A percentile compares a stretch with the other conserved stretches of the same genome.
Evolutionary conservation across 306 rosid species (phyloP).

Genomic region (Pterocarpus macrocarpus): DNA sequence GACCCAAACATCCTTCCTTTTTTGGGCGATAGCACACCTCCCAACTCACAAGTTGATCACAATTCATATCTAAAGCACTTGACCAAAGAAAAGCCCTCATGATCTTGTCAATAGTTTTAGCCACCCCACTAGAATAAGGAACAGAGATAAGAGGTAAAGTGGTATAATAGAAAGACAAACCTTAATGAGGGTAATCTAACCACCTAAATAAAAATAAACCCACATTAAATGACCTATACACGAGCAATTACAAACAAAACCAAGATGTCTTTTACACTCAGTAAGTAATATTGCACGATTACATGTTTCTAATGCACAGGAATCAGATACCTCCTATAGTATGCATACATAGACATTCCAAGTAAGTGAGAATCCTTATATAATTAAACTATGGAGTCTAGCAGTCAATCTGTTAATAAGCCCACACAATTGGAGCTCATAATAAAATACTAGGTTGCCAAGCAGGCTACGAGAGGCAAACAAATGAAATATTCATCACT

Average conservation of each 20-base stretch:
- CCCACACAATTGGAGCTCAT: slow-evolving; percentile 27
- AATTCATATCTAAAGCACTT: too few relatives aligned
- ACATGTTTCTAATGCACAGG: neutral
- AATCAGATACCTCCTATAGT: neutral
- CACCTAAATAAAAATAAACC: too few relatives aligned
- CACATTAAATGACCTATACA: neutral
- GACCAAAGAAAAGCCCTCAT: too few relatives aligned
- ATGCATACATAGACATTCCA: slow-evolving; percentile 18
- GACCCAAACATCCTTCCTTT: too few relatives aligned
- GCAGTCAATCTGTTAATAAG: slow-evolving; percentile 21
- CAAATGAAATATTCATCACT: slow-evolving; percentile 31
- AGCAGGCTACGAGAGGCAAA: neutral
- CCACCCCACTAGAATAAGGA: too few relatives aligned
- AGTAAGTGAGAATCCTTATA: neutral
- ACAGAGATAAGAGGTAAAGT: too few relatives aligned
- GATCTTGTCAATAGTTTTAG: too few relatives aligned
- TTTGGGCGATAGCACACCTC: too few relatives aligned
- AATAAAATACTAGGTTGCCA: neutral
- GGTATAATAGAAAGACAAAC: too few relatives aligned
- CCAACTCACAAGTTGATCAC: too few relatives aligned
- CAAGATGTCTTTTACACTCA: neutral
- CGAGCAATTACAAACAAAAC: slow-evolving; percentile 1
- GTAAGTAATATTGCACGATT: slow-evolving; percentile 27
- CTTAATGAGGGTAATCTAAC: too few relatives aligned
- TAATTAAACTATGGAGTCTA: slow-evolving; percentile 29